Percentiles rank a stretch among this genome's conserved stretches.
phyloP scores from a whole-genome alignment of 345 rosid species.

The Punica granatum region DNA sequence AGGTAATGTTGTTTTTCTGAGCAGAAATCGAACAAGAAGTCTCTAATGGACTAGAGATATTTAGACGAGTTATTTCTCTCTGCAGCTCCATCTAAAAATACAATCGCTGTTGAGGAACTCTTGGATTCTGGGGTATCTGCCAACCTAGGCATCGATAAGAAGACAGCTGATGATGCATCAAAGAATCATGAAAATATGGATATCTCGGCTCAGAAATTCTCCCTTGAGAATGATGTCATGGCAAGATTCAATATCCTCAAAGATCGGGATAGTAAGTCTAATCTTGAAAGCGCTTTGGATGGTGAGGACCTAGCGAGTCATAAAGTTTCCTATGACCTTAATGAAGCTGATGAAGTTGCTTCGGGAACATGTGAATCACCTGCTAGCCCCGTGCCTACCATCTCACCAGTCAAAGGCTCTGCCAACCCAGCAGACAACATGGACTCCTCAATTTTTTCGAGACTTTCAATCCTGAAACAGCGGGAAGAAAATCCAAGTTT shows the following conservation, averaged over 20 bases:
- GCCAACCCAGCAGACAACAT: not conserved
- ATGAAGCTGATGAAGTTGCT: not conserved
- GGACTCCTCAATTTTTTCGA: not conserved
- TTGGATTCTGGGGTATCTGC: not conserved
- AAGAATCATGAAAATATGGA: slow-evolving; percentile 8
- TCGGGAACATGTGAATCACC: not conserved
- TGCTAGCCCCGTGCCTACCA: not conserved
- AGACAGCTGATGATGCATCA: slow-evolving; percentile 3
- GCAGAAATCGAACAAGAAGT: not conserved
- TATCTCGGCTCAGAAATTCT: slow-evolving; percentile 15
- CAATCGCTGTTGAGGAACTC: not conserved
- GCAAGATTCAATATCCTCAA: slow-evolving; percentile 46
- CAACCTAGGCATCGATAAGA: slow-evolving; percentile 4
- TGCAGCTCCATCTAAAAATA: slow-evolving; percentile 1
- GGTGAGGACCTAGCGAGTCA: not conserved
- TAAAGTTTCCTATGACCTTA: not conserved
- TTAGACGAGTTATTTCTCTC: not conserved
- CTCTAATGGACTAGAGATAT: not conserved
- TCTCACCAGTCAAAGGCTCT: not conserved
- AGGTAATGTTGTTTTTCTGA: not conserved
- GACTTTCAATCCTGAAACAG: not conserved
- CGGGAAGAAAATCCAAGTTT: slow-evolving; percentile 18
- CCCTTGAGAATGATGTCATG: slow-evolving; percentile 38
- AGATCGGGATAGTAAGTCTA: slow-evolving; percentile 14
- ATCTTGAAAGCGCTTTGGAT: not conserved